These are phyloP conservation scores for Vitellaria paradoxa DNA, from an alignment of 179 eudicot genomes.

Conservation along the genomic window DNA sequence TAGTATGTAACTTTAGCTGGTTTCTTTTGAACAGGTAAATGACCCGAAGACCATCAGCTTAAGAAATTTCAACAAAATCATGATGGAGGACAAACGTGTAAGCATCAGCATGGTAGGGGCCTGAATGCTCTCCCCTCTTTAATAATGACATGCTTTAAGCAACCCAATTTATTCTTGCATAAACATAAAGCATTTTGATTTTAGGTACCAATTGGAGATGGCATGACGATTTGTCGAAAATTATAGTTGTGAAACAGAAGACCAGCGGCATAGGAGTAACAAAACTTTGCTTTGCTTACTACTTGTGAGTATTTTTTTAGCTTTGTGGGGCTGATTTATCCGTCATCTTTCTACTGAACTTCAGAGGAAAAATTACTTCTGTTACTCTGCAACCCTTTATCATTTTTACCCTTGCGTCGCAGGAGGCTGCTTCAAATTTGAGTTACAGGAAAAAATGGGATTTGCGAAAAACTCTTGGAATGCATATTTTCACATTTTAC, in stretches of 20 bases:
- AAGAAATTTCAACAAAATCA: slow-evolving; percentile 60
- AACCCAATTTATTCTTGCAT: not conserved
- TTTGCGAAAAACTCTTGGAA: no score
- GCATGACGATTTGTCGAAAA: slow-evolving; percentile 94
- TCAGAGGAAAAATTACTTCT: no score
- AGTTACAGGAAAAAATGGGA: no score
- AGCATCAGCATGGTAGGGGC: slow-evolving; percentile 68
- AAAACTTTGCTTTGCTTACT: no score
- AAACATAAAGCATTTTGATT: not conserved
- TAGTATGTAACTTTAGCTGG: not conserved
- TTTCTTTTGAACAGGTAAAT: slow-evolving; percentile 37
- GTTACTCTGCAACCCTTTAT: no score
- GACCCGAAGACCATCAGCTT: slow-evolving; percentile 70
- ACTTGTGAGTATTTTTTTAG: no score
- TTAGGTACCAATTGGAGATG: slow-evolving; percentile 95
- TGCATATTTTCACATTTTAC: no score
- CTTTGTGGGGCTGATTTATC: no score
- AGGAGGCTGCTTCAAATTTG: no score
- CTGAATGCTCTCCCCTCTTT: not conserved
- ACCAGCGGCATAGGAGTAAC: not conserved
- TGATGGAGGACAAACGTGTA: slow-evolving; percentile 73
- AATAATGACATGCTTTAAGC: not conserved
- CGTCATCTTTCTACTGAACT: no score
- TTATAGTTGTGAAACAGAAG: slow-evolving; percentile 25
- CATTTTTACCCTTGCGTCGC: no score